phyloP scores from a whole-genome alignment of 1,284 basidiomycete genomes.

The Peniophora sp. region DNA sequence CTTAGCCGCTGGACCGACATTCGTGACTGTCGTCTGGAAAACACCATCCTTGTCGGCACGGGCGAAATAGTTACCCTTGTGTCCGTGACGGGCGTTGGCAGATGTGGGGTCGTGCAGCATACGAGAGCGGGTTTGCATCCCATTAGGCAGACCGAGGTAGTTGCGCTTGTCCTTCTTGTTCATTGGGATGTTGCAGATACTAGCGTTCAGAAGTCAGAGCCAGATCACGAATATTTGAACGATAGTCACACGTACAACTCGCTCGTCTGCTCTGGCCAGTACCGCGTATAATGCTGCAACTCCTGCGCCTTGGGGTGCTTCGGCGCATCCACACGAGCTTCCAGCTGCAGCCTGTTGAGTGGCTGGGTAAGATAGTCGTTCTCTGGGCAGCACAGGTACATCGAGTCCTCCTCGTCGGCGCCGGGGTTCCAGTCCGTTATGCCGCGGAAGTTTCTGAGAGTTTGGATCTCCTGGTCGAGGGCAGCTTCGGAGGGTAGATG shows the following conservation, averaged over 20 bases:
- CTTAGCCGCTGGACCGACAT: slow-evolving; percentile 67
- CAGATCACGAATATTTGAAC: background rate
- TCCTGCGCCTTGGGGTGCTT: slow-evolving; percentile 18
- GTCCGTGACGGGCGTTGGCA: slow-evolving; percentile 40
- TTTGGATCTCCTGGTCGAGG: background rate
- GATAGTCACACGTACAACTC: slow-evolving; percentile 22
- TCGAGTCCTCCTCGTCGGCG: slow-evolving; percentile 23
- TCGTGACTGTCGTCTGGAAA: slow-evolving; percentile 68
- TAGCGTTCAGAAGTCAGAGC: slow-evolving; percentile 14
- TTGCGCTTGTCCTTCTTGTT: slow-evolving; percentile 35
- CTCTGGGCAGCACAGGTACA: slow-evolving; percentile 33
- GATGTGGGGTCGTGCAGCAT: slow-evolving; percentile 44
- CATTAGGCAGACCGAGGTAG: slow-evolving; percentile 38
- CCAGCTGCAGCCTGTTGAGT: slow-evolving; percentile 41
- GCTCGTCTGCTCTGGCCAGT: slow-evolving; percentile 28
- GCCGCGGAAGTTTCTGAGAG: background rate
- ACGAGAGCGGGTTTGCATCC: background rate
- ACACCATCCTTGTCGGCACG: slow-evolving; percentile 43
- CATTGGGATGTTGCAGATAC: slow-evolving; percentile 48
- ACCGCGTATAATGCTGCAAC: slow-evolving; percentile 43
- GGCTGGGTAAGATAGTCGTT: slow-evolving; percentile 37
- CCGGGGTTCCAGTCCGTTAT: slow-evolving; percentile 13
- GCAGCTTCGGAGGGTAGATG: background rate
- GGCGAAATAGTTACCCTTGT: slow-evolving; percentile 45
- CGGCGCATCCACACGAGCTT: slow-evolving; percentile 25